Conservation (phyloP, 768 basidiomycete species). For the Artomyces pyxidatus region DNA sequence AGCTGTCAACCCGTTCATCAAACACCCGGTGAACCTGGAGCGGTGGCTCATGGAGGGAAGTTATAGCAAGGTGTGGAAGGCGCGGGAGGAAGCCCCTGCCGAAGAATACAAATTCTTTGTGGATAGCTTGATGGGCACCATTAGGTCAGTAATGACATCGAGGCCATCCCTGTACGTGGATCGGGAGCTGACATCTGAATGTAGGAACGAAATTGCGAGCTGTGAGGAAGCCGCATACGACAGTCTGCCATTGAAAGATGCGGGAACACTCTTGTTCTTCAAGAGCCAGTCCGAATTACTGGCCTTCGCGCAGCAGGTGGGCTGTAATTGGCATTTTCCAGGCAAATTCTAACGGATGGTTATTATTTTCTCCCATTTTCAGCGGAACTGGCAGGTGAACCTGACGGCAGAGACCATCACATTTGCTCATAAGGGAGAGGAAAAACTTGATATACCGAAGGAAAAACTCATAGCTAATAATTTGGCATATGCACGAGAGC, state of each 20-base stretch:
- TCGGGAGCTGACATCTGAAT: not conserved
- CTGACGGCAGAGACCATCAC: slow-evolving; percentile 58
- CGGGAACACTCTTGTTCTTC: slow-evolving; percentile 89
- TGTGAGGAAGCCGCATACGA: slow-evolving; percentile 94
- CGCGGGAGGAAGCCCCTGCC: slow-evolving; percentile 83
- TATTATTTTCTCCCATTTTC: slow-evolving; percentile 7
- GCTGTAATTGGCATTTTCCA: slow-evolving; percentile 14
- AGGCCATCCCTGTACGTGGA: too few relatives aligned
- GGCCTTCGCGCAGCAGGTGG: slow-evolving; percentile 73
- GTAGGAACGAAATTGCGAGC: slow-evolving; percentile 92
- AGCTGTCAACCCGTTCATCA: slow-evolving; percentile 61
- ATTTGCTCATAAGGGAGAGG: slow-evolving; percentile 77
- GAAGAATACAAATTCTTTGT: slow-evolving; percentile 95
- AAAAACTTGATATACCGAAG: slow-evolving; percentile 79
- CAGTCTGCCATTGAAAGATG: slow-evolving; percentile 84
- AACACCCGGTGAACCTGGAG: slow-evolving; percentile 87
- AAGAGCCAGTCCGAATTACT: slow-evolving; percentile 70
- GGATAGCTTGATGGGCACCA: slow-evolving; percentile 89
- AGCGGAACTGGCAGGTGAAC: slow-evolving; percentile 86
- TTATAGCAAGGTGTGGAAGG: slow-evolving; percentile 97
- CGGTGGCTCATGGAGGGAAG: slow-evolving; percentile 98
- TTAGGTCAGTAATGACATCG: slow-evolving; percentile 48
- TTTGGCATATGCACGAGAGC: slow-evolving; percentile 73
- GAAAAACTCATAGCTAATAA: slow-evolving; percentile 74
- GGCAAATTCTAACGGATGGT: slow-evolving; percentile 3